phyloP scores from a whole-genome alignment of 1,284 basidiomycete genomes.

The Puccinia polysora region DNA sequence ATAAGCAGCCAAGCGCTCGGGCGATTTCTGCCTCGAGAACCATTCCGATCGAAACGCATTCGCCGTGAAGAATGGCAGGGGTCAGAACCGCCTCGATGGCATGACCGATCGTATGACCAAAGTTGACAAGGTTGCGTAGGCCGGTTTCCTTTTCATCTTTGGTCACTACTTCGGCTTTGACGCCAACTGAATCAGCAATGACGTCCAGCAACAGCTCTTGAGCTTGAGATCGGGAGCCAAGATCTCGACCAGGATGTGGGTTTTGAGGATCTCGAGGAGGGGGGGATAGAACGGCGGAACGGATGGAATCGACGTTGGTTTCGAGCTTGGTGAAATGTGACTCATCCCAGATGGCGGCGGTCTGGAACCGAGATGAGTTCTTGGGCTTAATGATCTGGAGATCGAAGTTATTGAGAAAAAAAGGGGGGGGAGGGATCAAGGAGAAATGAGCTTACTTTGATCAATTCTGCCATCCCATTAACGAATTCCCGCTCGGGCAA shows the following conservation, averaged over 20 bases:
- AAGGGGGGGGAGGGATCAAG: no score
- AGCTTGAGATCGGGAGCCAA: conserved; percentile 63
- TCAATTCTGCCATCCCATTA: conserved; percentile 97
- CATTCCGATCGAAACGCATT: conserved; percentile 89
- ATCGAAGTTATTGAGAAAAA: no score
- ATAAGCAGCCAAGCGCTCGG: conserved; percentile 74
- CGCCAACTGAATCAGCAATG: conserved; percentile 78
- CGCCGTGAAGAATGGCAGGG: conserved; percentile 83
- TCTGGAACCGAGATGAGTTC: no score
- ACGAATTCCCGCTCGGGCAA: conserved; percentile 88
- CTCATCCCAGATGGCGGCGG: conserved; percentile 92
- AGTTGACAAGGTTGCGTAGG: conserved; percentile 92
- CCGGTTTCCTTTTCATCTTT: conserved; percentile 92
- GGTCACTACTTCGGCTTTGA: conserved; percentile 91
- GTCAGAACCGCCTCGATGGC: conserved; percentile 91
- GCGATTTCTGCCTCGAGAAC: conserved; percentile 88
- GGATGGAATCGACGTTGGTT: conserved; percentile 73
- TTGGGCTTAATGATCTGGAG: no score
- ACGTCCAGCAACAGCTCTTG: conserved; percentile 65
- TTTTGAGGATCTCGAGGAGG: conserved; percentile 57
- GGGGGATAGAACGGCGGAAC: conserved; percentile 68
- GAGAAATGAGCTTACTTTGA: conserved; percentile 65
- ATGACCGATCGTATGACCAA: conserved; percentile 92
- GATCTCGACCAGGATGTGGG: conserved; percentile 54
- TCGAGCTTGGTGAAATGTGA: conserved; percentile 78